A percentile compares a stretch with the other conserved stretches of the same genome.
Evolutionary conservation across 2,329 filamentous ascomycete species (phyloP).

Genomic region (Apiospora kogelbergensis): DNA sequence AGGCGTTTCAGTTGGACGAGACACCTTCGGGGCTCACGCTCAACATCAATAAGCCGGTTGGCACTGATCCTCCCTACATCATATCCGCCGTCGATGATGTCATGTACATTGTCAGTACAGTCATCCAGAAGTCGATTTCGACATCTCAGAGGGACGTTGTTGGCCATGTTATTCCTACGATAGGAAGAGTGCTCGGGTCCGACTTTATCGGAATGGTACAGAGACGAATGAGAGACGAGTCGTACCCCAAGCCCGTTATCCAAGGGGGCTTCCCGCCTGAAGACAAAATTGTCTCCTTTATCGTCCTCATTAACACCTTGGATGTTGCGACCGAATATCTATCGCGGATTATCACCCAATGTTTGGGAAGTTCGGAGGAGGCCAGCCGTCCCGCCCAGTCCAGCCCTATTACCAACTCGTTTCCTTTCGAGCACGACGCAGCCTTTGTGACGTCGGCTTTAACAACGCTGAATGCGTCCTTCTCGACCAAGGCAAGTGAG

Average conservation of each 20-base stretch:
- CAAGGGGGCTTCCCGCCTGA: constrained; percentile 85
- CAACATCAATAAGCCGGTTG: constrained; percentile 68
- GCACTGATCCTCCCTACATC: constrained; percentile 83
- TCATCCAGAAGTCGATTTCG: constrained; percentile 81
- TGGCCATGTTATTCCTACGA: constrained; percentile 72
- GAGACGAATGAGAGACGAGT: constrained; percentile 95
- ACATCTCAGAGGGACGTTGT: constrained; percentile 82
- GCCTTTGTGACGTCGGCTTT: constrained; percentile 68
- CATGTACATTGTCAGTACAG: constrained; percentile 97
- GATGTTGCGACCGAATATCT: constrained; percentile 92
- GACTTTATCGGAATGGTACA: constrained; percentile 98
- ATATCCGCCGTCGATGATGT: constrained; percentile 96
- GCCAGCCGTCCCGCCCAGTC: constrained; percentile 35
- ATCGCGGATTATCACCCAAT: constrained; percentile 74
- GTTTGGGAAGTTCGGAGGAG: constrained; percentile 50
- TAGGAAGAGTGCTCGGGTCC: constrained; percentile 76
- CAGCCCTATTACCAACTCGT: constrained; percentile 60
- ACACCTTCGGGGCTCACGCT: constrained; percentile 77
- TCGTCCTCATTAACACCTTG: constrained; percentile 93
- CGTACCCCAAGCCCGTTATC: constrained; percentile 77
- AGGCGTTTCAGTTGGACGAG: constrained; percentile 96
- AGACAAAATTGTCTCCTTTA: constrained; percentile 82
- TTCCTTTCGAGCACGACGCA: constrained; percentile 79
- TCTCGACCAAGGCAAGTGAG: constrained; percentile 76
- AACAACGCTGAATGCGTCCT: constrained; percentile 67